Base-by-base conservation (phyloP, 1,284 basidiomycete species). In the Ceratobasidium sp. region DNA sequence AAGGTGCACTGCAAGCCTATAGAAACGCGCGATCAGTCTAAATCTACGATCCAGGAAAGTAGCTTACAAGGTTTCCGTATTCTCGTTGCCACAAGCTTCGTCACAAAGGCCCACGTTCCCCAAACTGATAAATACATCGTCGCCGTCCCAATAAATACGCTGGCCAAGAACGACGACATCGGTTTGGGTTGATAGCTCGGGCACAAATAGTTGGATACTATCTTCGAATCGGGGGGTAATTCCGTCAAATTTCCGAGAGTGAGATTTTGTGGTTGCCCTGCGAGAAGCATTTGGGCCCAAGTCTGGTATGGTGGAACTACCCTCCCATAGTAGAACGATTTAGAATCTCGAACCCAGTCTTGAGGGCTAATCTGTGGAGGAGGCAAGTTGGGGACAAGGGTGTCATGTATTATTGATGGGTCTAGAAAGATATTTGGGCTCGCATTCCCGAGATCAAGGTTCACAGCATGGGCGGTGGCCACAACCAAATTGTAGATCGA, bases 201-300 rank as follows among this genome's bases (percentile, higher is more conserved):
- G 22, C 71, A 74, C 14, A 63, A 24, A 19, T 63, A 74, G 13
- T 56, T 64, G 13, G 71, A 56, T 31, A 63, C 27, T 48, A 74
- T 74, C 24, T n/a, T 19, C 11, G 71, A 64, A 37, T 46, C 39
- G 1, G 9, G 4, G n/a, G 71, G 71, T 37, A 63, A 34, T 0
- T 34, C 49, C 1, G 49, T 56, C 49, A 64, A 27, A 19, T 64
- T 56, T 8, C 71, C 71, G 7, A 74, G 71, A 0, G 56, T 61
- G 48, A 73, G 39, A 48, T 62, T 73, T 13, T 9, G 6, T n/a
- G 69, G 69, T 0, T 41, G 46, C 16, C 69, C 69, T 11, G 56
- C 69, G 16, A 24, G 58, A 1, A 73, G 31, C 48, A 54, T 54
- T 16, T 73, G 5, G 1, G 48, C 69, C 58, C 56, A 73, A 22